phyloP scores from a whole-genome alignment of 768 basidiomycete species.

The Collybiopsis confluens region DNA sequence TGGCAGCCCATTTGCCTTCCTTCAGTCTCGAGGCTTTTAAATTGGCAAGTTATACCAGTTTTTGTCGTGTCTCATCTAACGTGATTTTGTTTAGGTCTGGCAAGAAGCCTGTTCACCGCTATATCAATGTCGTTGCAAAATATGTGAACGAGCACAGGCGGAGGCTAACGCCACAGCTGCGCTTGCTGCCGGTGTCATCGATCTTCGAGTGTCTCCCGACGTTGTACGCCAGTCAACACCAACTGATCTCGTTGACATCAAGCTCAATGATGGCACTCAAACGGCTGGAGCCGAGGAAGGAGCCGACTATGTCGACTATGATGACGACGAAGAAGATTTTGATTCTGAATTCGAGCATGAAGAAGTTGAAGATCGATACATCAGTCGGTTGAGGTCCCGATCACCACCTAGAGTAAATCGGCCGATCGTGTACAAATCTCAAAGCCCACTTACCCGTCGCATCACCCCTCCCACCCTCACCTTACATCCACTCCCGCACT shows the following conservation, averaged over 20 bases:
- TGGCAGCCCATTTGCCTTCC: slow-evolving; percentile 47
- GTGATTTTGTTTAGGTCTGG: slow-evolving; percentile 52
- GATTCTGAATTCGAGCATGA: background rate
- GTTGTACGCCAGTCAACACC: background rate
- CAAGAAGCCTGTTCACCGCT: slow-evolving; percentile 68
- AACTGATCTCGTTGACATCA: background rate
- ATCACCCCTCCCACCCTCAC: background rate
- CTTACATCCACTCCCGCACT: no score
- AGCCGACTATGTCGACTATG: slow-evolving; percentile 1
- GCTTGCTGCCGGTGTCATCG: slow-evolving; percentile 8
- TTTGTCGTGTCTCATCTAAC: background rate
- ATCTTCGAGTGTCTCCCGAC: no score
- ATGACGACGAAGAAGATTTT: slow-evolving; percentile 3
- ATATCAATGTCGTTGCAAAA: slow-evolving; percentile 69
- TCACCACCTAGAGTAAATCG: slow-evolving; percentile 1
- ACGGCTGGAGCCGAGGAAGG: background rate
- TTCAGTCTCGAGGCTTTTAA: slow-evolving; percentile 58
- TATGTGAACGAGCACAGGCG: slow-evolving; percentile 65
- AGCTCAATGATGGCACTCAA: background rate
- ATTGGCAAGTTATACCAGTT: slow-evolving; percentile 36
- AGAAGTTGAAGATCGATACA: background rate
- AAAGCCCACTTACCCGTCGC: no score
- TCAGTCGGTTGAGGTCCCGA: background rate
- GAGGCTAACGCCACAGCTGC: slow-evolving; percentile 41
- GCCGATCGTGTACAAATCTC: no score